Conservation (phyloP, 257 asterid species). For the Petrea volubilis region DNA sequence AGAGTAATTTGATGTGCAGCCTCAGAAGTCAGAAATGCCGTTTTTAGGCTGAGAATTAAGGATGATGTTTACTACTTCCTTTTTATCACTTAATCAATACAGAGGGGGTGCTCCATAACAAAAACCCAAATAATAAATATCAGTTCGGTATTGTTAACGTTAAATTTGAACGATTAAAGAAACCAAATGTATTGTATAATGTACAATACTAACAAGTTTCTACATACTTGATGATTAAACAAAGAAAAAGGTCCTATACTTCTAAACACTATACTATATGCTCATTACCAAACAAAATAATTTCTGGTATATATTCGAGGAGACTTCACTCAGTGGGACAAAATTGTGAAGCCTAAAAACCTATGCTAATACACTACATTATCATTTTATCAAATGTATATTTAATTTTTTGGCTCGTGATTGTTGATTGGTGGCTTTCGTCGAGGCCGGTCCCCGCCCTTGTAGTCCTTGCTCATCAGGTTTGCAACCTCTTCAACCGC, state of each 20-base stretch:
- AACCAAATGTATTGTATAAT: conserved; percentile 28
- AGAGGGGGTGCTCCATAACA: too few species aligned
- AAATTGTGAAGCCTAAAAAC: conserved; percentile 64
- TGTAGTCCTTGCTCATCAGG: conserved; percentile 58
- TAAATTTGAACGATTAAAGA: not conserved
- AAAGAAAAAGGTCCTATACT: conserved; percentile 22
- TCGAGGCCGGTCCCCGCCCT: conserved; percentile 25
- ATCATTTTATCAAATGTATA: not conserved
- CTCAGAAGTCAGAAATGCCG: too few species aligned
- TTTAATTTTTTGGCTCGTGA: conserved; percentile 47
- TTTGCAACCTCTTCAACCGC: conserved; percentile 52
- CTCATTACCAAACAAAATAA: conserved; percentile 15
- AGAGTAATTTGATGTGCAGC: too few species aligned
- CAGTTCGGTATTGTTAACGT: too few species aligned
- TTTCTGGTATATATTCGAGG: not conserved
- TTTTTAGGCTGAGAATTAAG: too few species aligned
- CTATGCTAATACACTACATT: conserved; percentile 23
- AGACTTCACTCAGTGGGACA: conserved; percentile 51
- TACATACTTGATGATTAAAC: conserved; percentile 3
- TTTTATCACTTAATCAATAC: too few species aligned
- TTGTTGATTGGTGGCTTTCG: conserved; percentile 81
- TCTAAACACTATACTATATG: conserved; percentile 21
- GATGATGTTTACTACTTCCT: too few species aligned
- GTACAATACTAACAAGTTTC: conserved; percentile 39
- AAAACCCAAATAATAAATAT: too few species aligned